Conservation (phyloP, 2,329 filamentous ascomycete species). For the Septoria linicola region DNA sequence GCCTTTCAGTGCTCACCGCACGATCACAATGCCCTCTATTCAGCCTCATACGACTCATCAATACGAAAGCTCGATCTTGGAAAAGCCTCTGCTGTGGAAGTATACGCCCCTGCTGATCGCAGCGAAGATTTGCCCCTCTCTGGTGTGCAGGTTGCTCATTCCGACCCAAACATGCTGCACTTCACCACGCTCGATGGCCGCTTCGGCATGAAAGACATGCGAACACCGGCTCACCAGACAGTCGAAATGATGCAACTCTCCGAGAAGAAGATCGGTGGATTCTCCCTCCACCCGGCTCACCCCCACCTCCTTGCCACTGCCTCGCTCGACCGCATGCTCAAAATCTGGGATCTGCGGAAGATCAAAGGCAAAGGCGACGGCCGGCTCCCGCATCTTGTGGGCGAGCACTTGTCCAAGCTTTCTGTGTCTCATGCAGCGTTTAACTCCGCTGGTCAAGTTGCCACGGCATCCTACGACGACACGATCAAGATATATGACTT, state of each 20-base stretch:
- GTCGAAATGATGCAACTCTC: constrained; percentile 70
- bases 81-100: constrained; percentile 74
- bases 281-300: constrained; percentile 75
- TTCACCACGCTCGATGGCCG: constrained; percentile 84
- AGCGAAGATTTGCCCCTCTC: constrained; percentile 77
- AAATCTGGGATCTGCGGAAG: constrained; percentile 88
- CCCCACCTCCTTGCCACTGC: constrained; percentile 85
- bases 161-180: constrained; percentile 71
- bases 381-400: constrained; percentile 67
- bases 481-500: constrained; percentile 91
- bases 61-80: constrained; percentile 82
- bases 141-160: constrained; percentile 72
- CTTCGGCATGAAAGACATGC: constrained; percentile 78
- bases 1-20: constrained; percentile 74
- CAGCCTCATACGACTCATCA: constrained; percentile 88
- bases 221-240: constrained; percentile 56
- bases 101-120: constrained; percentile 71
- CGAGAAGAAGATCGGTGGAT: constrained; percentile 95
- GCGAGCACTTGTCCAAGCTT: constrained; percentile 76
- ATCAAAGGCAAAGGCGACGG: constrained; percentile 62
- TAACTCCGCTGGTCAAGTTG: constrained; percentile 79
- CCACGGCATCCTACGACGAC: constrained; percentile 92
- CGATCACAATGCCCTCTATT: constrained; percentile 74
- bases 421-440: constrained; percentile 93
- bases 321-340: constrained; percentile 82